Evolutionary conservation across 768 basidiomycete species (phyloP), one percentile per base, ranked within the genome.

Genomic region (Kwoniella newhampshirensis): DNA sequence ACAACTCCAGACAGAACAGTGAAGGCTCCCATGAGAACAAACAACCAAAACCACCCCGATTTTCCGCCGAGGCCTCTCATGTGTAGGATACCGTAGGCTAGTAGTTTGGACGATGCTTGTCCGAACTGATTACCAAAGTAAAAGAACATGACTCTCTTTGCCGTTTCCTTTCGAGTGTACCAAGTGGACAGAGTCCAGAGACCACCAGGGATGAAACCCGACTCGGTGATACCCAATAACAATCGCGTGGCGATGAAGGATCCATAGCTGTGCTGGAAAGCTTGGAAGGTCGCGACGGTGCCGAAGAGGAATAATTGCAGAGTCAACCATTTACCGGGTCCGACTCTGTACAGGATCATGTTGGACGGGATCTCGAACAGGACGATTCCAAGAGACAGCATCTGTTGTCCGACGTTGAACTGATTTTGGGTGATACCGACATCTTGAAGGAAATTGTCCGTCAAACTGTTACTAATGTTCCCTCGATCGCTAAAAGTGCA

Each of bases 341-440:
- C 71, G 32, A 71, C 46, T 9, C 48, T 27, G 36, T 68, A 64
- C 0, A 73, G 58, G 12, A 63, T 45, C n/a, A 70, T 60, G 37
- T 75, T 71, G 30, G 64, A 65, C 0, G 74, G 74, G 36, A 75
- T 67, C 55, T 75, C 74, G 27, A 73, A 60, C 4, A 75, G 55
- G 28, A 75, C 66, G 57, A 75, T 75, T 42, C 71, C 72, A 20
- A 68, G 43, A 37, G 62, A 73, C 8, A 75, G 52, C 4, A 75
- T 52, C 1, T 57, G 57, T 42, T 70, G 71, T 23, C 73, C 73
- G 13, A 63, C 67, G 57, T 72, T 72, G 64, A 68, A 71, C 35
- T 73, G 68, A 30, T 75, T 61, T 44, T 75, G 73, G 13, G 59
- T 66, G 44, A 76, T 73, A 0, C 70, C 73, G n/a, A 75, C 61